Evolutionary conservation across 257 asterid species (phyloP), one percentile per base, ranked within the genome.

Genomic region (Sherardia arvensis): DNA sequence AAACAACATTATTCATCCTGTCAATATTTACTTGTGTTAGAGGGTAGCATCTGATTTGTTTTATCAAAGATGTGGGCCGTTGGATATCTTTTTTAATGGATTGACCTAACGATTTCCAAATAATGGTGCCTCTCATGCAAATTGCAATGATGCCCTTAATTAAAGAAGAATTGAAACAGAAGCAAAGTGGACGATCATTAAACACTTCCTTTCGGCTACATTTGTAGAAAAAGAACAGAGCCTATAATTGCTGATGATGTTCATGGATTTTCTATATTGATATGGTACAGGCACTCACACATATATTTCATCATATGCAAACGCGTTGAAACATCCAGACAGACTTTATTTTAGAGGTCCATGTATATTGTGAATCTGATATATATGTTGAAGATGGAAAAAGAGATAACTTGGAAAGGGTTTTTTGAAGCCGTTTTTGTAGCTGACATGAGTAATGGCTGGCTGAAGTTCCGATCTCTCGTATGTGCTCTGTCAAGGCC

Each of bases 301-400:
- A 38, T n/a, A n/a, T n/a, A n/a, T 61, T 68, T 68, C 62, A 56
- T 56, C 66, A 68, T 68, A 33, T 10, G 51, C 20, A 49, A 21
- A 6, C 48, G 48, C 48, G 14, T 11, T 40, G 48, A 40, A 40
- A 14, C 61, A 60, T 57, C 27, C 32, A 20, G 48, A 59, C 6
- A 59, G 6, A 23, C 20, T 26, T 43, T 7, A 6, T 18, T 29
- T 12, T 17, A n/a, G 56, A 38, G 63, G 55, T 28, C 29, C 56
- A 66, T 32, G 7, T 38, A 38, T 38, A 11, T 36, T 15, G 49
- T 40, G 49, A 40, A 40, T 40, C n/a, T 40, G 20, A 12, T 6
- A 40, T 38, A 12, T 6, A 40, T 38, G 47, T 7, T 38, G 47
- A 38, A 40, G 49, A n/a, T 9, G 51, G n/a, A 43, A 43, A 14